A percentile compares a stretch with the other conserved stretches of the same genome.
These are phyloP conservation scores for Laguncularia racemosa DNA, from an alignment of 345 rosid genomes.

Conservation along the genomic window DNA sequence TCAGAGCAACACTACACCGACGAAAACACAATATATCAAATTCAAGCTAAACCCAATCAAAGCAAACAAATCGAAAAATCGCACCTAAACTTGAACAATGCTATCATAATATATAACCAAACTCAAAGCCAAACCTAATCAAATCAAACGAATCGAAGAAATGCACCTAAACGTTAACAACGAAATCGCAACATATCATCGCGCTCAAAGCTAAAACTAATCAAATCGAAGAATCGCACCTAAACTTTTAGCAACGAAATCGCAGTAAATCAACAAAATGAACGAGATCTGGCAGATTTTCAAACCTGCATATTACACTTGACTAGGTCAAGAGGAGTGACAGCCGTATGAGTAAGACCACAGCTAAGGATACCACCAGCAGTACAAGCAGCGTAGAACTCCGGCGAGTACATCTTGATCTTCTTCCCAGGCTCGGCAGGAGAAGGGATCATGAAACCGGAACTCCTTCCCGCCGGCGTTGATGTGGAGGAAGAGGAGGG, in stretches of 20 bases:
- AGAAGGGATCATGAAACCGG: constrained; percentile 35
- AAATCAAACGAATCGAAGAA: too few relatives aligned
- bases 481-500: constrained; percentile 6
- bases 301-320: constrained; percentile 98
- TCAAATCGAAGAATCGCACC: too few relatives aligned
- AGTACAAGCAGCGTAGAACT: constrained; percentile 75
- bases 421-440: constrained; percentile 56
- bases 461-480: neutral
- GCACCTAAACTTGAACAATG: too few relatives aligned
- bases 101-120: too few relatives aligned
- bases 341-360: constrained; percentile 77
- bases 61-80: too few relatives aligned
- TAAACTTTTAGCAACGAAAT: too few relatives aligned
- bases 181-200: too few relatives aligned
- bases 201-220: too few relatives aligned
- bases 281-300: constrained; percentile 1
- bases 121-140: too few relatives aligned
- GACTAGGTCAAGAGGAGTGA: constrained; percentile 93
- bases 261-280: neutral
- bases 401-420: constrained; percentile 73
- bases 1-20: neutral
- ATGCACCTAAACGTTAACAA: too few relatives aligned
- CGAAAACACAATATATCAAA: too few relatives aligned
- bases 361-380: constrained; percentile 68
- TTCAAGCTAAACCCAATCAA: too few relatives aligned